phyloP scores from a whole-genome alignment of 192 early-diverging fungal species.

The Diversispora eburnea region DNA sequence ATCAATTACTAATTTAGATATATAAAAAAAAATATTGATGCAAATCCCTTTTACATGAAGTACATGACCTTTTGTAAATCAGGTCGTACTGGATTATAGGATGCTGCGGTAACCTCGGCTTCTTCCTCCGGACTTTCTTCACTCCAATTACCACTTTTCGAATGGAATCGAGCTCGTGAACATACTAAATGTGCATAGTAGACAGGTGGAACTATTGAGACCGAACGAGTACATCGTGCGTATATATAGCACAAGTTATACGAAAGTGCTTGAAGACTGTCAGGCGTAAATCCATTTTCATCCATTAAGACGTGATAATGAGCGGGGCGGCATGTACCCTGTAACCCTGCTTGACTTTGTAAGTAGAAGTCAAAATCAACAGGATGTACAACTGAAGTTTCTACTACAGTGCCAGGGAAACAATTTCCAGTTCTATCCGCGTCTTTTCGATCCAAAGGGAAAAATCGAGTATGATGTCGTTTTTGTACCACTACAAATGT shows the following conservation, averaged over 20 bases:
- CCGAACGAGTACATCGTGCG: conserved; percentile 80
- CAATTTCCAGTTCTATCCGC: conserved; percentile 75
- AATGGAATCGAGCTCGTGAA: conserved; percentile 78
- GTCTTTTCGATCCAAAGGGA: conserved; percentile 55
- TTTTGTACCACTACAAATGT: conserved; percentile 82
- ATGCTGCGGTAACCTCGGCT: background rate
- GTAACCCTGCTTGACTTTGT: conserved; percentile 87
- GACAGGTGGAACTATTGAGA: conserved; percentile 56
- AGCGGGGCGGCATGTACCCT: conserved; percentile 89
- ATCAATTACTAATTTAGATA: no score
- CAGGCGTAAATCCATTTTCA: conserved; percentile 75
- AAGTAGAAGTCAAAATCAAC: conserved; percentile 81
- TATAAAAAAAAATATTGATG: no score
- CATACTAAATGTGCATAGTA: conserved; percentile 90
- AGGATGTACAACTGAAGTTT: conserved; percentile 65
- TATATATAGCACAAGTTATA: conserved; percentile 89
- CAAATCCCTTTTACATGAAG: background rate
- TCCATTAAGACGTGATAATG: conserved; percentile 90
- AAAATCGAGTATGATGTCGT: conserved; percentile 82
- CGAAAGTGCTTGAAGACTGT: conserved; percentile 81
- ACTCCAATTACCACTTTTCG: conserved; percentile 52
- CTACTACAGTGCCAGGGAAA: conserved; percentile 73
- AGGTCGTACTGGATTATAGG: conserved; percentile 36
- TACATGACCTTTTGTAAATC: conserved; percentile 35
- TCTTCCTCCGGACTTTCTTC: conserved; percentile 31